Conservation (phyloP, 495 filamentous ascomycete species). For the Aspergillus mulundensis region DNA sequence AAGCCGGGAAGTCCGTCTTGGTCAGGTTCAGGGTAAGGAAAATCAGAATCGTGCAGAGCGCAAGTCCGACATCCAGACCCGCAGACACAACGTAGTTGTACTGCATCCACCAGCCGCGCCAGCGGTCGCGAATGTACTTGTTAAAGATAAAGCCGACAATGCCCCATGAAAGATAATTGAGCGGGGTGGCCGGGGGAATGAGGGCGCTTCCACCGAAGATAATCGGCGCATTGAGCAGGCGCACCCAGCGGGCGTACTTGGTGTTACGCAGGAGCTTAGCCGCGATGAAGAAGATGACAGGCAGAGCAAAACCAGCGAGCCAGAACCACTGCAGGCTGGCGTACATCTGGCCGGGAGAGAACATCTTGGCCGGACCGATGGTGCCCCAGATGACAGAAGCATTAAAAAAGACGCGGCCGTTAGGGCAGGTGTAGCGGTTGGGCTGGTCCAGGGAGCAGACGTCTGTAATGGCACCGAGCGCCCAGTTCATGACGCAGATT, state of each 20-base stretch:
- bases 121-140: slow-evolving; percentile 57
- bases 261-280: slow-evolving; percentile 31
- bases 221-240: slow-evolving; percentile 45
- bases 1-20: slow-evolving; percentile 47
- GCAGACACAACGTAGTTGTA: slow-evolving; percentile 77
- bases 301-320: slow-evolving; percentile 45
- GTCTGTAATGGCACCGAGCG: slow-evolving; percentile 49
- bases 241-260: slow-evolving; percentile 20
- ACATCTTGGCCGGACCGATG: slow-evolving; percentile 50
- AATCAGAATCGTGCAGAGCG: slow-evolving; percentile 62
- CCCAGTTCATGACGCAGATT: slow-evolving; percentile 58
- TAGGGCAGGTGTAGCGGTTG: slow-evolving; percentile 58
- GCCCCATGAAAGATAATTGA: slow-evolving; percentile 61
- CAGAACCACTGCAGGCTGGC: slow-evolving; percentile 45
- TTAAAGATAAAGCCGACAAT: slow-evolving; percentile 64
- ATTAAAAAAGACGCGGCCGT: slow-evolving; percentile 58
- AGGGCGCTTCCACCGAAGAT: slow-evolving; percentile 44
- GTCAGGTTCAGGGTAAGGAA: slow-evolving; percentile 63
- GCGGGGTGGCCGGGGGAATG: slow-evolving; percentile 50
- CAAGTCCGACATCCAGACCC: slow-evolving; percentile 64
- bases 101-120: slow-evolving; percentile 69
- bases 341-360: slow-evolving; percentile 48
- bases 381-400: slow-evolving; percentile 54
- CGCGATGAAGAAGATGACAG: slow-evolving; percentile 42
- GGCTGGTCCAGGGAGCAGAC: slow-evolving; percentile 48